Conservation (phyloP, 345 rosid species). For the Turritis glabra region DNA sequence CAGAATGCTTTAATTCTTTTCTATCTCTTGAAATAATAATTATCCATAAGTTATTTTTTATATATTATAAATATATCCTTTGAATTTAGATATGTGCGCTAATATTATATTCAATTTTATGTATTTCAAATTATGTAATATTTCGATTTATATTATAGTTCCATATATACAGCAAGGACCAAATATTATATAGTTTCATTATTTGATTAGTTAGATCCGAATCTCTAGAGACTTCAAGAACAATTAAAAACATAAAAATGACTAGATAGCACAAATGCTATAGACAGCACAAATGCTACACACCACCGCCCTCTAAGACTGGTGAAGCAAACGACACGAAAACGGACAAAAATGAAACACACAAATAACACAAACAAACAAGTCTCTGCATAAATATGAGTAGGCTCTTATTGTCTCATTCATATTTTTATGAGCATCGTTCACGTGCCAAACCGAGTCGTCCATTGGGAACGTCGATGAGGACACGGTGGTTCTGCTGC, state of each 20-base stretch:
- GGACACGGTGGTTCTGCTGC: constrained; percentile 84
- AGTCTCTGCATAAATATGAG: constrained; percentile 31
- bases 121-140: neutral
- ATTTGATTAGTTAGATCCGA: constrained; percentile 14
- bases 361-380: constrained; percentile 32
- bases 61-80: no score
- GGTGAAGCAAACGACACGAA: constrained; percentile 23
- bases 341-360: constrained; percentile 26
- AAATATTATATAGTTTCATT: neutral
- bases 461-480: constrained; percentile 76
- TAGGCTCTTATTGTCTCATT: constrained; percentile 35
- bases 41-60: no score
- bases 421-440: constrained; percentile 50
- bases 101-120: no score
- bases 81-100: no score
- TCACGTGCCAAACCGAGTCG: constrained; percentile 85
- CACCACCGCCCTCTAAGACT: constrained; percentile 22
- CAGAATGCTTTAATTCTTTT: no score
- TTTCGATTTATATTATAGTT: neutral
- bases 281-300: constrained; percentile 19
- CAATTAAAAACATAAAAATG: constrained; percentile 13
- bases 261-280: neutral
- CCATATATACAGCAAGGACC: neutral
- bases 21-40: no score
- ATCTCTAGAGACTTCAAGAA: constrained; percentile 16